Conservation (phyloP, 108 stramenopile genomes). For the Cyclotella distinguenda region DNA sequence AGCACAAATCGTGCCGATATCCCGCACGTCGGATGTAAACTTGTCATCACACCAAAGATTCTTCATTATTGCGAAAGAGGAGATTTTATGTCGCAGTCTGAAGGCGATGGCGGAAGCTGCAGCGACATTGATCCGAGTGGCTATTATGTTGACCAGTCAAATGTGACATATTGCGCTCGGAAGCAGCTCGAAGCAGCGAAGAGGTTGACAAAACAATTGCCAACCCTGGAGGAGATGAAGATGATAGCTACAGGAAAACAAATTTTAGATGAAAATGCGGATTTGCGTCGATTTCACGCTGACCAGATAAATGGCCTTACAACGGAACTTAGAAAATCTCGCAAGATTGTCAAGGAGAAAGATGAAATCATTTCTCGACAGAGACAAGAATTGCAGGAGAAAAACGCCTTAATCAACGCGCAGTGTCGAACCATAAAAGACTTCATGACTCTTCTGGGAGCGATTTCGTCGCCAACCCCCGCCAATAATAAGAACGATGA, state of each 20-base stretch:
- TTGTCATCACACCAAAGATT: constrained; percentile 25
- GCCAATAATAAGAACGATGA: not conserved
- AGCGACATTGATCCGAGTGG: not conserved
- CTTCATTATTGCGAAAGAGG: constrained; percentile 16
- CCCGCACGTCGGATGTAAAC: not conserved
- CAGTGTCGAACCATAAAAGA: constrained; percentile 14
- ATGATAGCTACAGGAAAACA: constrained; percentile 19
- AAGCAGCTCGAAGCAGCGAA: constrained; percentile 28
- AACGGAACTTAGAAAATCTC: constrained; percentile 1
- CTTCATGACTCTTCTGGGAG: constrained; percentile 6
- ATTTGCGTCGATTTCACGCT: constrained; percentile 6
- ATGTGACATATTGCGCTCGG: constrained; percentile 18
- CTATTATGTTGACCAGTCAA: constrained; percentile 14
- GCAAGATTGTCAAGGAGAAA: constrained; percentile 6
- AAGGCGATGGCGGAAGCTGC: constrained; percentile 10
- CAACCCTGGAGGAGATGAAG: constrained; percentile 19
- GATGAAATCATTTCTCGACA: constrained; percentile 1
- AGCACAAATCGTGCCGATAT: not conserved
- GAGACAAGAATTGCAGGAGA: not conserved
- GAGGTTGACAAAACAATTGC: constrained; percentile 16
- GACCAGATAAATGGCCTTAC: constrained; percentile 9
- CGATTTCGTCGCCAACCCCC: not conserved
- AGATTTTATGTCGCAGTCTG: constrained; percentile 7
- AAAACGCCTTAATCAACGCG: constrained; percentile 12
- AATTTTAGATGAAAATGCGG: constrained; percentile 17